Base-by-base conservation (phyloP, 2,329 filamentous ascomycete genomes). In the Colletotrichum neosansevieriae region DNA sequence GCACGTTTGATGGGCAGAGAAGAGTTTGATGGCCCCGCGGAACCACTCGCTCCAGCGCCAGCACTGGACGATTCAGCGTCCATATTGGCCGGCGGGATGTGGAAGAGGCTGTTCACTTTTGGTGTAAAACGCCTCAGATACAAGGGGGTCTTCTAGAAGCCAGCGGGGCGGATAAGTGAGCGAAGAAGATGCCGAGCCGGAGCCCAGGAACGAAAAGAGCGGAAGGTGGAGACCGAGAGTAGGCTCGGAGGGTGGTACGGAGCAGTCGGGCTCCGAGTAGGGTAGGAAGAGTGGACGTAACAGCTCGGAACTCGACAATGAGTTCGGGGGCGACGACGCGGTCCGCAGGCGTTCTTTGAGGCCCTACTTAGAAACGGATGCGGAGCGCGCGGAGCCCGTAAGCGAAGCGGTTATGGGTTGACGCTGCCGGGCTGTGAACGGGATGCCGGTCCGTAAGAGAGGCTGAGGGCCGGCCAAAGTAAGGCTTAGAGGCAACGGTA, bases 1-100 rank as follows among this genome's bases (percentile, higher is more conserved):
- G 70, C 69, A 59, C 63, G 58, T 51, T 62, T 67, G 53, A 69
- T 67, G 10, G 58, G 58, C 36, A 21, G 50, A 11, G 51, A 49
- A 12, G 36, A 29, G 21, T 32, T 62, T 36, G 54, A 56, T 32
- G 49, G 53, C 38, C 63, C 63, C 6, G 36, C 59, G 38, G 51
- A 36, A 19, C 36, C 42, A 6, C 45, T 34, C 29, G 32, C 61
- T n/a, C 58, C 53, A 13, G 53, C 44, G 24, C 56, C 32, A 12
- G 63, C 19, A 29, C 44, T 44, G 13, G 58, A 42, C 13, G 42
- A 34, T 42, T 50, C 63, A 29, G 49, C 40, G 24, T 64, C 64
- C 67, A 70, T 70, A 11, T 11, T 38, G 50, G 17, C 54, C 40
- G 50, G 29, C 36, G 36, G 24, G 29, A 47, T 53, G 17, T 12